Base-by-base conservation (phyloP, 2,329 filamentous ascomycete genomes). In the Pleurostoma richardsiae region DNA sequence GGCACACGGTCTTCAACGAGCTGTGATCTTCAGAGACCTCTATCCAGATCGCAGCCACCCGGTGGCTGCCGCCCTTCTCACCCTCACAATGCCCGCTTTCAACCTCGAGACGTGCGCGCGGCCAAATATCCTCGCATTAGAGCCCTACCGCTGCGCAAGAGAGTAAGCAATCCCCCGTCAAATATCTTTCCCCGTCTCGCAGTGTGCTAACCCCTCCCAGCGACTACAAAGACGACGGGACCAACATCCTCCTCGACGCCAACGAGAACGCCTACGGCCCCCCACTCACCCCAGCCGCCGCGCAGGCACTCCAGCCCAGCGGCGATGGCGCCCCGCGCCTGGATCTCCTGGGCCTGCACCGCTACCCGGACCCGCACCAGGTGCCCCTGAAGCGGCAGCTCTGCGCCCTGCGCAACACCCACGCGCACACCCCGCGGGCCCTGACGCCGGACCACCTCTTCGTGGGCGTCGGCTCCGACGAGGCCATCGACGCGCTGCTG, bases 151-250 rank as follows among this genome's bases (percentile, higher is more conserved):
- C 48, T 92, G 88, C 63, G 88, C 88, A 29, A 72, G 88, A 77
- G 88, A 92, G 87, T 90, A 72, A 68, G 83, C 69, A 47, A 45
- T 49, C 10, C 40, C 46, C 47, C 41, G 40, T 46, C 49, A 7
- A 19, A 19, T 19, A 19, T 2, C n/a, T 31, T 52, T 45, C 30
- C 46, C 40, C 29, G 8, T 44, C 7, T n/a, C 38, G 10, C 26
- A 19, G 19, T 19, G 19, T 19, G 19, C 19, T 40, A 31, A 38
- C 4, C 29, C 33, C 19, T 33, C 33, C 43, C 62, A 95, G 90
- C 72, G 94, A 99, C 79, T 97, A 99, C 80, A 96, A 99, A 73
- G 92, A 99, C 66, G 88, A 99, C 64, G 94, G 94, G 56, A 92
- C 84, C 49, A 97, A 97, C 62, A 83, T 97, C 59, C 85, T 99